Evolutionary conservation across 495 filamentous ascomycete species (phyloP), one percentile per base, ranked within the genome.

Genomic region (Xylaria sp.): DNA sequence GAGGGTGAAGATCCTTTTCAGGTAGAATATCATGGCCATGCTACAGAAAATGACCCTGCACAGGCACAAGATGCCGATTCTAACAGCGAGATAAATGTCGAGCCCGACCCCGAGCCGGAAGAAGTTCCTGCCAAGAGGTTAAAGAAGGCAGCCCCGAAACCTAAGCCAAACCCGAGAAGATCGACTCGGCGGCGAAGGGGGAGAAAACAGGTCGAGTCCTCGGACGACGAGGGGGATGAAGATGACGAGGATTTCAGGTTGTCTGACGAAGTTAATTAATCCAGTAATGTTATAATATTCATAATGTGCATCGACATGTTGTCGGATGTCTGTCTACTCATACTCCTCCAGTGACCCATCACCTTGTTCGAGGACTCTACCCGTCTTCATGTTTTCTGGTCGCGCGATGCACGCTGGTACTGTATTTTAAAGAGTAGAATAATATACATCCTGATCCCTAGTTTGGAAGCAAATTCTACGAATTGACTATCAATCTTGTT

Each of bases 1-100:
- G 80, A 78, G 1, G 77, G 70, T 29, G 70, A 77, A 19, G 68
- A 79, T 62, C 75, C 77, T 46, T 79, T 79, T 44, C 70, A 79
- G 53, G 73, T 79, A 31, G 77, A 79, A 31, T 77, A 77, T 35
- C 71, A 75, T 26, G 67, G 73, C 14, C n/a, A 72, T 31, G n/a
- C 6, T 3, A 61, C 69, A 21, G 52, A 74, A n/a, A 40, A 9
- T 2, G 41, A 72, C 8, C 41, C 24, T 2, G 44, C 19, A 53
- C 29, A 35, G 35, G 15, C 33, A 53, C 43, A 57, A 37, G 37
- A 55, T 50, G 35, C 37, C 21, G 48, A 69, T 44, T 43, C 68
- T 11, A 26, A 33, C 17, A 17, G 5, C 31, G 57, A 44, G 7
- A 8, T 43, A 31, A 26, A 62, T 9, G 33, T 68, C 7, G 68